Conservation (phyloP, 2,329 filamentous ascomycete species). For the Xylariaceae sp. region DNA sequence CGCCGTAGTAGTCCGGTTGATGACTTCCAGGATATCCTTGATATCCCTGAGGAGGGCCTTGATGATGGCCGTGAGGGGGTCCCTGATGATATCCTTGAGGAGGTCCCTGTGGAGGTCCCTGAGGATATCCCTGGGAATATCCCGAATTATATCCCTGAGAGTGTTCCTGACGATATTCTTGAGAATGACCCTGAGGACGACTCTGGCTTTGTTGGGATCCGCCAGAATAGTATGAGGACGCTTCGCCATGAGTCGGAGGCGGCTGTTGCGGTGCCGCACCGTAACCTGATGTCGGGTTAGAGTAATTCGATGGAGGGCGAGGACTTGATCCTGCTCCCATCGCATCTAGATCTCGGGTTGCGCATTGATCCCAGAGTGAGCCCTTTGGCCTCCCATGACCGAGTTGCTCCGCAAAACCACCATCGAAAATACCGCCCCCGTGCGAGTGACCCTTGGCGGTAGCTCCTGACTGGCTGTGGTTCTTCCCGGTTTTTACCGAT, state of each 20-base stretch:
- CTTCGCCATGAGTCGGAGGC: constrained; percentile 18
- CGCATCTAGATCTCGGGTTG: constrained; percentile 53
- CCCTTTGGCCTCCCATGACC: constrained; percentile 57
- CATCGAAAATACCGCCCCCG: constrained; percentile 35
- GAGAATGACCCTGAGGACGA: too few species aligned
- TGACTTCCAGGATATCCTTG: background rate
- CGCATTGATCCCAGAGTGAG: constrained; percentile 59
- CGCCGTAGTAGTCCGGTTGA: background rate
- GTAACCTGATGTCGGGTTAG: constrained; percentile 21
- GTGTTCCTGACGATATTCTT: too few species aligned
- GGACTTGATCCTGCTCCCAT: constrained; percentile 47
- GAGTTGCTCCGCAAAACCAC: constrained; percentile 36
- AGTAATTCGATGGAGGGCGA: constrained; percentile 27
- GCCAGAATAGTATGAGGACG: constrained; percentile 12
- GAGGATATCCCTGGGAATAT: too few species aligned
- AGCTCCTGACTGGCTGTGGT: constrained; percentile 55
- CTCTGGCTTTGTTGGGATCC: too few species aligned
- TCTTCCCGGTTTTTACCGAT: constrained; percentile 77
- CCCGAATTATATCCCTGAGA: too few species aligned
- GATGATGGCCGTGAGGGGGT: too few species aligned
- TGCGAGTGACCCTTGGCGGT: constrained; percentile 39
- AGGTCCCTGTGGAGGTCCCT: too few species aligned
- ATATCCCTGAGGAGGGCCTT: background rate
- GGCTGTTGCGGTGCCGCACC: constrained; percentile 29
- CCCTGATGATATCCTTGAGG: too few species aligned